Conservation (phyloP, 2,329 filamentous ascomycete genomes). For the Alternaria tenuissima region DNA sequence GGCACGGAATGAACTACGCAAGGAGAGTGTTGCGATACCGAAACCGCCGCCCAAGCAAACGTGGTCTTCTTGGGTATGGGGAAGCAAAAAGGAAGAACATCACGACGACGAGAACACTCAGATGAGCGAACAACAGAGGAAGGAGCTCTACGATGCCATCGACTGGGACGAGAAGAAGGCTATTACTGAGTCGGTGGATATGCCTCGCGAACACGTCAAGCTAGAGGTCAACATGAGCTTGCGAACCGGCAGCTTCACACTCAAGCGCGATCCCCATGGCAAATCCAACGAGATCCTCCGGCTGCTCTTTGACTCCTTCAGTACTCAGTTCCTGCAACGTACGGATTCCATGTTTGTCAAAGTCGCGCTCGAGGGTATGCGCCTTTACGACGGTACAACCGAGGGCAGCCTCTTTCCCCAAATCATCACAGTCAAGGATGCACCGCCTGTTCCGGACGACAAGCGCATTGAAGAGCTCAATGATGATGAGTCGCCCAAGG, state of each 20-base stretch:
- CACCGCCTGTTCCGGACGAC: conserved; percentile 65
- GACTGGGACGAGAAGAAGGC: conserved; percentile 98
- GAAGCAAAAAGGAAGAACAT: conserved; percentile 67
- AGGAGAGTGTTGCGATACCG: conserved; percentile 90
- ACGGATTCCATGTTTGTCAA: conserved; percentile 91
- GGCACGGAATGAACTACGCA: conserved; percentile 91
- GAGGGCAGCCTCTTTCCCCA: conserved; percentile 90
- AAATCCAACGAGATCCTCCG: conserved; percentile 82
- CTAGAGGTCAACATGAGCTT: conserved; percentile 91
- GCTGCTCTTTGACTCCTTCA: conserved; percentile 93
- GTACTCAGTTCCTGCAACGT: conserved; percentile 85
- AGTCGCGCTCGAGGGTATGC: conserved; percentile 87
- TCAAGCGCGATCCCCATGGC: conserved; percentile 85
- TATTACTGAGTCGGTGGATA: conserved; percentile 84
- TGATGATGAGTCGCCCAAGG: conserved; percentile 56
- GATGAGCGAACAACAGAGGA: conserved; percentile 94
- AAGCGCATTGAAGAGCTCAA: conserved; percentile 59
- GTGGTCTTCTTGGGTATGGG: conserved; percentile 91
- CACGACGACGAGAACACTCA: conserved; percentile 75
- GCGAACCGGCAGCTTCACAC: conserved; percentile 94
- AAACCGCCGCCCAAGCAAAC: conserved; percentile 79
- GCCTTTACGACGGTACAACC: conserved; percentile 95
- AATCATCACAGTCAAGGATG: conserved; percentile 94
- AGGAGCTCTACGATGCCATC: conserved; percentile 96
- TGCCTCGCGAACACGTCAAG: conserved; percentile 90